Conservation (phyloP, 1,284 basidiomycete genomes). For the Austroboletus niveus region DNA sequence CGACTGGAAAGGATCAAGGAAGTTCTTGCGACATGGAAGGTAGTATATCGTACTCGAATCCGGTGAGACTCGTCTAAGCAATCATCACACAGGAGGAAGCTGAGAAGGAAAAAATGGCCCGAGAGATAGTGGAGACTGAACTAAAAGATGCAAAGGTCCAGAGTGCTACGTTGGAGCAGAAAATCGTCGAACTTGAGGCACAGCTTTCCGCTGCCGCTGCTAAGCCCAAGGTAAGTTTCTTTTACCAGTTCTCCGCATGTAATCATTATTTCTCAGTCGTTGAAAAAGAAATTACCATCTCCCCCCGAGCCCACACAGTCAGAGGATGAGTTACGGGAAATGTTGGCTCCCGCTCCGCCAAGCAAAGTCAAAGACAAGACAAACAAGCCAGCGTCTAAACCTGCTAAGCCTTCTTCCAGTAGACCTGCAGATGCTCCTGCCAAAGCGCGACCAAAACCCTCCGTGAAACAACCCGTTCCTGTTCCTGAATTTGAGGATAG, state of each 20-base stretch:
- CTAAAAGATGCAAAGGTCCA: conserved; percentile 30
- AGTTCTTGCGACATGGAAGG: conserved; percentile 44
- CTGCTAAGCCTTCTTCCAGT: conserved; percentile 16
- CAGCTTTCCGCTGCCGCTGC: conserved; percentile 36
- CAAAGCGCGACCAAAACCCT: conserved; percentile 22
- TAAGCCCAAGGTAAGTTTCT: conserved; percentile 21
- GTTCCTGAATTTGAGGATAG: conserved; percentile 24
- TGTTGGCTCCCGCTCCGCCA: conserved; percentile 7
- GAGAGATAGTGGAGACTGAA: conserved; percentile 31
- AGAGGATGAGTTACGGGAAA: conserved; percentile 10
- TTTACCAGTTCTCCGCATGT: neutral
- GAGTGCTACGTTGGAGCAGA: conserved; percentile 37
- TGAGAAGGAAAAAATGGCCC: conserved; percentile 34
- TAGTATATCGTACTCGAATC: conserved; percentile 17
- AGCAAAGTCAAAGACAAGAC: conserved; percentile 13
- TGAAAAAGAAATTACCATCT: conserved; percentile 14
- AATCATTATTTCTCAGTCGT: conserved; percentile 9
- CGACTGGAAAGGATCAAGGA: conserved; percentile 46
- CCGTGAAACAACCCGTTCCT: conserved; percentile 13
- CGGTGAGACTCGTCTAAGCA: neutral
- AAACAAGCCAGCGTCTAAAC: conserved; percentile 11
- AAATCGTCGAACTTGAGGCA: conserved; percentile 42
- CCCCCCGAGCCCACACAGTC: conserved; percentile 3
- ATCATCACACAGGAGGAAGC: conserved; percentile 33
- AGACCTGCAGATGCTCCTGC: conserved; percentile 14